Conservation (phyloP, 768 basidiomycete species). For the Rubroboletus pulcherrimus region DNA sequence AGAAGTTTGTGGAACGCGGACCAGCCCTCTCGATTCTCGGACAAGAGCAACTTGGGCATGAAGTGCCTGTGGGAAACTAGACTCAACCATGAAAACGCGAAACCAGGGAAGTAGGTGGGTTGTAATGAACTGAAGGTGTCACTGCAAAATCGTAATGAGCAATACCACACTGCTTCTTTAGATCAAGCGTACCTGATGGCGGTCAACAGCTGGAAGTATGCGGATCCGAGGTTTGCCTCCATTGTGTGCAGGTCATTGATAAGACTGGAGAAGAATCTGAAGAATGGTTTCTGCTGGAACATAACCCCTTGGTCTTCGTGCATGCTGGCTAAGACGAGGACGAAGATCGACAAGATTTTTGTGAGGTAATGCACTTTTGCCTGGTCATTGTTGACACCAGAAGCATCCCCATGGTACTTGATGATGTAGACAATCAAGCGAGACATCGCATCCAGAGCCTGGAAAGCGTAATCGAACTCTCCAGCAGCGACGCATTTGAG, state of each 20-base stretch:
- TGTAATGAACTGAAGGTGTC: slow-evolving; percentile 95
- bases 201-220: slow-evolving; percentile 85
- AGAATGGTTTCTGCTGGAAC: slow-evolving; percentile 98
- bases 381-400: slow-evolving; percentile 87
- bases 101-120: slow-evolving; percentile 95
- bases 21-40: slow-evolving; percentile 95
- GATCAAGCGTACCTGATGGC: slow-evolving; percentile 66
- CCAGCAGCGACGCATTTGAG: slow-evolving; percentile 68
- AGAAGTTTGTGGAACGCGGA: slow-evolving; percentile 93
- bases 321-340: slow-evolving; percentile 89
- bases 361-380: slow-evolving; percentile 96
- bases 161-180: background rate
- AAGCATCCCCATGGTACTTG: slow-evolving; percentile 98
- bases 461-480: slow-evolving; percentile 77
- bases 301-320: slow-evolving; percentile 90
- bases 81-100: slow-evolving; percentile 98
- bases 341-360: slow-evolving; percentile 96
- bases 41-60: slow-evolving; percentile 91
- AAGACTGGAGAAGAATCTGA: slow-evolving; percentile 96
- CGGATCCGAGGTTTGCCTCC: slow-evolving; percentile 79
- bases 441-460: slow-evolving; percentile 92
- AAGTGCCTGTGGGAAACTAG: slow-evolving; percentile 93
- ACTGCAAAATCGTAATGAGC: slow-evolving; percentile 38
- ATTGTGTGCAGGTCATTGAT: slow-evolving; percentile 88
- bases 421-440: slow-evolving; percentile 95